Conservation (phyloP, 768 basidiomycete species). For the Leccinum obscurum region DNA sequence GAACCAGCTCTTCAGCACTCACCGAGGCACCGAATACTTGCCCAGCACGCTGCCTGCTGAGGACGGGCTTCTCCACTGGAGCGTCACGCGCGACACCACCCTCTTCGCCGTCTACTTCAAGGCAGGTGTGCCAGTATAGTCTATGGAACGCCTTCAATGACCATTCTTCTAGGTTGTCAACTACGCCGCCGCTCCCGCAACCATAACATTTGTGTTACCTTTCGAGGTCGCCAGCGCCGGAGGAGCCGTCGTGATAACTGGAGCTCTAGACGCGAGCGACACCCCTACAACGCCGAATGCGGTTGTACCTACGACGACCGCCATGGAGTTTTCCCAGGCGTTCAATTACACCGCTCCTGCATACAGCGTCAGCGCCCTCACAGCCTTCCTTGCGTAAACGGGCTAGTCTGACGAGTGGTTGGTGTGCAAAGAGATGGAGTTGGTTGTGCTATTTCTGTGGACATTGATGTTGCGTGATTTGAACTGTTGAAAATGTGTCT, state of each 20-base stretch:
- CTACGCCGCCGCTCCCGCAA: constrained; percentile 39
- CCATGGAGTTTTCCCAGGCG: constrained; percentile 46
- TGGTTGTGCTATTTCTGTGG: neutral
- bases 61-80: constrained; percentile 60
- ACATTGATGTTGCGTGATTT: constrained; percentile 22
- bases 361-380: constrained; percentile 41
- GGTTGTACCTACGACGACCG: constrained; percentile 46
- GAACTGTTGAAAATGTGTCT: constrained; percentile 37
- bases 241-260: constrained; percentile 50
- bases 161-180: constrained; percentile 49
- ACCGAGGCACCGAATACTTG: constrained; percentile 61
- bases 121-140: constrained; percentile 32
- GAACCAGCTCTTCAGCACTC: constrained; percentile 58
- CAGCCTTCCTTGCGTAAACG: constrained; percentile 8
- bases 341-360: constrained; percentile 58
- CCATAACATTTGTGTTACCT: constrained; percentile 54
- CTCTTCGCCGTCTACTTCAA: constrained; percentile 53
- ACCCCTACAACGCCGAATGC: constrained; percentile 49
- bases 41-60: constrained; percentile 57
- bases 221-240: constrained; percentile 50
- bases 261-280: constrained; percentile 52
- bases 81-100: constrained; percentile 40
- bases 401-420: neutral
- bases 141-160: neutral
- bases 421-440: neutral